Evolutionary conservation across 495 filamentous ascomycete genomes (phyloP).

Genomic region (Lasiosphaeria ovina): DNA sequence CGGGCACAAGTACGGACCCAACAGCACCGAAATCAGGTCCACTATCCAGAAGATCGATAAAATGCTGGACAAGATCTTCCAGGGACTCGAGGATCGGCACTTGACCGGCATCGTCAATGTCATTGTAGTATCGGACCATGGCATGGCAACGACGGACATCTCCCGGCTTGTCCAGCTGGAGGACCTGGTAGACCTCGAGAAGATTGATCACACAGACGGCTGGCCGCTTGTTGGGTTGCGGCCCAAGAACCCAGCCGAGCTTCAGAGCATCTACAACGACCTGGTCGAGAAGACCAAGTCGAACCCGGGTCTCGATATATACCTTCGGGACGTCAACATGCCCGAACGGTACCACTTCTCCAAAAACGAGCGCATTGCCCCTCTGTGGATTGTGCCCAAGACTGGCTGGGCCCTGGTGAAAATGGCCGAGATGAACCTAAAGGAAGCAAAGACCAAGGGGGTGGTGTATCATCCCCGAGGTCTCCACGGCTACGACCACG

Average conservation of each 20-base stretch:
- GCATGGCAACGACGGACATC: slow-evolving; percentile 89
- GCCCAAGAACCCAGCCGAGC: slow-evolving; percentile 62
- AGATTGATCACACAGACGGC: slow-evolving; percentile 83
- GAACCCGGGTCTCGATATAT: slow-evolving; percentile 74
- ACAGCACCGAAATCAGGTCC: slow-evolving; percentile 80
- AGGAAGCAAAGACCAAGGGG: slow-evolving; percentile 58
- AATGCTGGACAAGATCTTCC: slow-evolving; percentile 74
- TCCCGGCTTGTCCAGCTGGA: slow-evolving; percentile 90
- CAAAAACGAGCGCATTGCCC: slow-evolving; percentile 82
- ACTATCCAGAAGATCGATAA: slow-evolving; percentile 74
- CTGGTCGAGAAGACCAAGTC: slow-evolving; percentile 50
- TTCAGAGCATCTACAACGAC: slow-evolving; percentile 51
- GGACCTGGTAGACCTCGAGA: slow-evolving; percentile 70
- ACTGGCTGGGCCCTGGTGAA: slow-evolving; percentile 86
- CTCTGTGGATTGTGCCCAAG: slow-evolving; percentile 88
- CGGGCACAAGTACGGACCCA: slow-evolving; percentile 86
- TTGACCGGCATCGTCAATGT: slow-evolving; percentile 88
- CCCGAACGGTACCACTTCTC: slow-evolving; percentile 85
- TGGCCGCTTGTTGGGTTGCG: slow-evolving; percentile 92
- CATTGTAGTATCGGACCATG: slow-evolving; percentile 97
- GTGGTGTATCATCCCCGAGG: slow-evolving; percentile 70
- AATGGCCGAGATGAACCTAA: slow-evolving; percentile 70
- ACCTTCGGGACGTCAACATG: slow-evolving; percentile 77
- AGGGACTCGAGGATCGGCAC: slow-evolving; percentile 75
- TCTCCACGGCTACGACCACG: slow-evolving; percentile 86